Evolutionary conservation across 305 asterid species (phyloP), one percentile per base, ranked within the genome.

Genomic region (Fraxinus latifolia): DNA sequence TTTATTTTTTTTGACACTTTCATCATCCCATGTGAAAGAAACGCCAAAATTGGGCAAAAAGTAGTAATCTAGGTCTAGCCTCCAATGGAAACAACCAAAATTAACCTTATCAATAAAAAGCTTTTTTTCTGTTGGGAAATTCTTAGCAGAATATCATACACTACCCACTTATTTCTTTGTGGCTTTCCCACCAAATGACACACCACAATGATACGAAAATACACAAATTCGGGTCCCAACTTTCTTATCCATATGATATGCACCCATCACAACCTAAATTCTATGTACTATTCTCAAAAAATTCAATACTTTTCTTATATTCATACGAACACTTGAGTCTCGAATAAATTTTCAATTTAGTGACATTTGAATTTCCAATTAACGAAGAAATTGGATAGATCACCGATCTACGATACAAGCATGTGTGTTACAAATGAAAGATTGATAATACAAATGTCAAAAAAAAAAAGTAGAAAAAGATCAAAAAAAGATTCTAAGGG

Each of bases 141-240:
- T 27, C 33, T 25, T 32, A 70, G 76, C 76, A 15, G 76, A 31
- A 32, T 31, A 15, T 70, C 33, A 19, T 23, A 19, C 81, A 23
- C 81, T n/a, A 23, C 82, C 81, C 70, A 79, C 79, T 12, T 4
- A 68, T 62, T 55, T 67, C 29, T 79, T 85, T 79, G 82, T 85
- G 55, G 39, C 83, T 34, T 65, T 81, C 83, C 84, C 79, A 55
- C 72, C 85, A 74, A 74, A 74, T 70, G 42, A 68, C 39, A 68
- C 74, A 14, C 5, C 74, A 68, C 37, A 12, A 68, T 84, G 17
- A 42, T 81, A 6, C 11, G 27, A 60, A 34, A n/a, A 84, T 77
- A 72, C 53, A 62, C 17, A 31, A 3, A 76, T 53, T 47, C 23
- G 9, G 73, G 81, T 53, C 79, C 78, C 81, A 39, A 25, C 21